These are phyloP conservation scores for Syncephalastrum sp. DNA, from an alignment of 371 early-diverging fungal genomes.

Conservation along the genomic window DNA sequence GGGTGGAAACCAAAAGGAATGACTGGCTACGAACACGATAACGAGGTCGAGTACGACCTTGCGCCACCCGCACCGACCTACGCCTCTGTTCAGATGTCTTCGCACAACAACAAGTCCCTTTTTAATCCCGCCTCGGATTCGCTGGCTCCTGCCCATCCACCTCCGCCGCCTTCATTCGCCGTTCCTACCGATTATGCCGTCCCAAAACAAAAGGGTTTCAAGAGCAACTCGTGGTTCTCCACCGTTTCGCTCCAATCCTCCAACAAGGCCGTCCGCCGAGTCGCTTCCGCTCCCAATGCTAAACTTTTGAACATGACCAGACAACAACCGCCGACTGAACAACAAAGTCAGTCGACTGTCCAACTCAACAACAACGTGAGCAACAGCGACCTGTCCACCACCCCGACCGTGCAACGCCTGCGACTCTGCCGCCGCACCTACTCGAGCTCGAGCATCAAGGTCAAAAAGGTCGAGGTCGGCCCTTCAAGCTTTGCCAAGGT, in stretches of 20 bases:
- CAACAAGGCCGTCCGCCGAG: slow-evolving; percentile 46
- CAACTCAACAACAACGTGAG: slow-evolving; percentile 16
- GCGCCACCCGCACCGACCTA: slow-evolving; percentile 46
- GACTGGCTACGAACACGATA: too few species aligned
- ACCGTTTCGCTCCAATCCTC: slow-evolving; percentile 11
- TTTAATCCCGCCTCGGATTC: slow-evolving; percentile 22
- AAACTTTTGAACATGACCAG: slow-evolving; percentile 27
- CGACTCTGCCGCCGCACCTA: slow-evolving; percentile 58
- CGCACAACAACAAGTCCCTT: slow-evolving; percentile 37
- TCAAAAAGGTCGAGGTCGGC: slow-evolving; percentile 75
- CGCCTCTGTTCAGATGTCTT: slow-evolving; percentile 13
- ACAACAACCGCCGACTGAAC: slow-evolving; percentile 12
- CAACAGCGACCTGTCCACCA: background rate
- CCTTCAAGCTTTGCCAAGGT: slow-evolving; percentile 85
- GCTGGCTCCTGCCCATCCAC: background rate
- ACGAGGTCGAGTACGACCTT: slow-evolving; percentile 5
- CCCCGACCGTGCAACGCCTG: slow-evolving; percentile 16
- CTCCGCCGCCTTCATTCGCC: slow-evolving; percentile 22
- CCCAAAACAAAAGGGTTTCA: slow-evolving; percentile 12
- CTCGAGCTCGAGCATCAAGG: slow-evolving; percentile 77
- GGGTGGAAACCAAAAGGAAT: too few species aligned
- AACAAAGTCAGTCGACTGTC: slow-evolving; percentile 4
- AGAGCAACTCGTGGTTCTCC: slow-evolving; percentile 50
- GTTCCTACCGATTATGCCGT: slow-evolving; percentile 35
- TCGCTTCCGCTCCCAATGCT: slow-evolving; percentile 56